Base-by-base conservation (phyloP, 2,329 filamentous ascomycete species). In the Venturia asperata region DNA sequence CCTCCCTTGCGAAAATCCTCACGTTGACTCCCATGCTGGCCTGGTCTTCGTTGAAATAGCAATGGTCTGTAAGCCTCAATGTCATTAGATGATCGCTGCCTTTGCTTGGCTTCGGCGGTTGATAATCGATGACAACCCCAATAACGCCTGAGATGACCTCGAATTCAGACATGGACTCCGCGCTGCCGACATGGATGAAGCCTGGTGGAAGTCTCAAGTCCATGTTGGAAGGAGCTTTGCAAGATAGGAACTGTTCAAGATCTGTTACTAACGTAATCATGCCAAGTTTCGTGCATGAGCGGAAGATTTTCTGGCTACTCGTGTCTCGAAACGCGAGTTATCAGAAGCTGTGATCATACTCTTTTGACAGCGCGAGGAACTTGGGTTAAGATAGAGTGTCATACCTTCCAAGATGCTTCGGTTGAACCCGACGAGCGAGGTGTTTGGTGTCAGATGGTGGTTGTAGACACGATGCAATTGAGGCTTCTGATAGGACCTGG, bases 81-180 rank as follows among this genome's bases (percentile, higher is more conserved):
- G 75, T 73, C 61, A 72, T 63, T 30, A 70, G 69, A 47, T 66
- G 68, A 19, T 74, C 87, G 30, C 73, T 70, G 27, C 83, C 81
- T 64, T 67, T 77, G 0, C 85, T 85, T 13, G 72, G 65, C 0
- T 78, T 79, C 0, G 85, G 83, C 0, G 80, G 74, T 65, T 84
- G 80, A 61, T 80, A 81, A 69, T 93, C 89, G 63, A 85, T 83
- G 3, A 93, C 83, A 5, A 93, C 75, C 1, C 91, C 92, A 62
- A 91, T 82, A 49, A 94, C 76, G 74, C 79, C 87, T 68, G 87
- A 78, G 6, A 37, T 72, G 34, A 69, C 19, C 10, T 68, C 60
- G 5, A 24, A 19, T 45, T 47, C 42, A 24, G 58, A 74, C 65
- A 30, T 73, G 72, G 24, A 74, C 74, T 62, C 81, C 74, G 67